These are phyloP conservation scores for Pythium rishiriense DNA, from an alignment of 352 stramenopile genomes.

Conservation along the genomic window DNA sequence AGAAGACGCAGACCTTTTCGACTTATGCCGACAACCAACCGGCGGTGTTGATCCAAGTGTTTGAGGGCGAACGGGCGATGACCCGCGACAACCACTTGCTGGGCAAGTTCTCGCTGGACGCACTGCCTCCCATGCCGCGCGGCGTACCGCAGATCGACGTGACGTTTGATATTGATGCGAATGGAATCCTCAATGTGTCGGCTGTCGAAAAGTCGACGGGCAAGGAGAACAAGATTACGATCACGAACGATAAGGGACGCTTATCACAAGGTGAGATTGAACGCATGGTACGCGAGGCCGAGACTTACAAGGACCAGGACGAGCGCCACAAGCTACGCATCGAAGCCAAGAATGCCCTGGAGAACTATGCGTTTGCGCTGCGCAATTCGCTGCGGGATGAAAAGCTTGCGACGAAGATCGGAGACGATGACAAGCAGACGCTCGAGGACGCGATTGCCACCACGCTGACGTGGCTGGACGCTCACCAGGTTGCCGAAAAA, in stretches of 20 bases:
- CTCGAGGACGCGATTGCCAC: slow-evolving; percentile 92
- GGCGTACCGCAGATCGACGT: slow-evolving; percentile 91
- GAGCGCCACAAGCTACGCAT: slow-evolving; percentile 95
- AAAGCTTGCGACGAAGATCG: slow-evolving; percentile 92
- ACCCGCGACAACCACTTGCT: slow-evolving; percentile 92
- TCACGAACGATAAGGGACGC: slow-evolving; percentile 98
- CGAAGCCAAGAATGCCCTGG: slow-evolving; percentile 94
- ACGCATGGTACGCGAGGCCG: slow-evolving; percentile 97
- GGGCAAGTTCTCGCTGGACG: slow-evolving; percentile 85
- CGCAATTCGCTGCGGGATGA: slow-evolving; percentile 93
- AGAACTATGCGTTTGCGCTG: slow-evolving; percentile 95
- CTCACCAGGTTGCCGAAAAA: slow-evolving; percentile 79
- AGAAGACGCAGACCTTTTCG: slow-evolving; percentile 87
- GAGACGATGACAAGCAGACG: slow-evolving; percentile 80
- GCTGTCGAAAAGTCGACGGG: slow-evolving; percentile 94
- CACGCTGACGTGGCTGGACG: slow-evolving; percentile 96
- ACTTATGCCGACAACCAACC: slow-evolving; percentile 89
- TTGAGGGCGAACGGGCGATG: slow-evolving; percentile 93
- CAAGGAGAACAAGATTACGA: slow-evolving; percentile 98
- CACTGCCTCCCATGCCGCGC: slow-evolving; percentile 86
- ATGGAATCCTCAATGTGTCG: slow-evolving; percentile 94
- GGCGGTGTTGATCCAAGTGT: slow-evolving; percentile 87
- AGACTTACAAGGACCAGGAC: slow-evolving; percentile 98
- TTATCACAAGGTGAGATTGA: slow-evolving; percentile 98
- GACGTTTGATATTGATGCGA: slow-evolving; percentile 89